Percentiles rank a stretch among this genome's conserved stretches.
Evolutionary conservation across 2,329 filamentous ascomycete species (phyloP).

Genomic region (Ophiosphaerella korrae): DNA sequence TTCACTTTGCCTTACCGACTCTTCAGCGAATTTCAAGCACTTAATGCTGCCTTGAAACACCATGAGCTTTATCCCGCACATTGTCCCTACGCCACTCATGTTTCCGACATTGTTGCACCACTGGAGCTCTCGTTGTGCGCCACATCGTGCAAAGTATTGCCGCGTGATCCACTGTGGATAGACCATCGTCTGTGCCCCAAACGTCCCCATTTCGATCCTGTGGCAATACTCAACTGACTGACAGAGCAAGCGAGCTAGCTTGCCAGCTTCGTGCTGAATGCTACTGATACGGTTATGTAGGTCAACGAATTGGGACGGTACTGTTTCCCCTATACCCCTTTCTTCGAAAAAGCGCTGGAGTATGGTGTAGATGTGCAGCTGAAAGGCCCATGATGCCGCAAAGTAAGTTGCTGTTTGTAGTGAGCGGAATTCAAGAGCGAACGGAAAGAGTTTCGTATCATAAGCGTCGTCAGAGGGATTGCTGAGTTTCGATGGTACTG

Average conservation of each 20-base stretch:
- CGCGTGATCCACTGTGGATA: constrained; percentile 5
- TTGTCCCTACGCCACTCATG: background rate
- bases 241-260: constrained; percentile 7
- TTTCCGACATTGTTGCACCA: constrained; percentile 4
- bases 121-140: constrained; percentile 1
- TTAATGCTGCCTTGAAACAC: background rate
- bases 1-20: too few species aligned
- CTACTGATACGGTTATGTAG: background rate
- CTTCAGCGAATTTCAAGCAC: too few species aligned
- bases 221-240: constrained; percentile 7
- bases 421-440: constrained; percentile 8
- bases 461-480: constrained; percentile 7
- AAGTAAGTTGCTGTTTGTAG: background rate
- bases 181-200: constrained; percentile 6
- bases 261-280: background rate
- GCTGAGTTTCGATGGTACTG: background rate
- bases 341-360: too few species aligned
- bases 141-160: constrained; percentile 2
- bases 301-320: too few species aligned
- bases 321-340: too few species aligned
- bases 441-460: constrained; percentile 4
- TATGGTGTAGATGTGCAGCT: background rate
- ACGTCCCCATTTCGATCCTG: constrained; percentile 8
- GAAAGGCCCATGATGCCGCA: too few species aligned
- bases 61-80: background rate